Evolutionary conservation across 352 stramenopile species (phyloP).

Genomic region (Pythium biforme): DNA sequence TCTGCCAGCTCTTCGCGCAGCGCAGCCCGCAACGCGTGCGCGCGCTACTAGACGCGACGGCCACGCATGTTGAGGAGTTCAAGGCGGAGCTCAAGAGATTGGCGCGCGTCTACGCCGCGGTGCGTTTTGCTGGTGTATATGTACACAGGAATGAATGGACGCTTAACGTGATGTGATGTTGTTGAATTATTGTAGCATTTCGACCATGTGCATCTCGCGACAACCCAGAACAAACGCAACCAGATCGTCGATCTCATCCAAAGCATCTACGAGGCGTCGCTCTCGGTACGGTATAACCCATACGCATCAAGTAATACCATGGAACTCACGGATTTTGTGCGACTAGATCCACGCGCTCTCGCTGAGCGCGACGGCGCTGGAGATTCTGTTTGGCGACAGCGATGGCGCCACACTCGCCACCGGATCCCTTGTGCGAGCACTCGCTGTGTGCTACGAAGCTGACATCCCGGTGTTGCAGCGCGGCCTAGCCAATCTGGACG

Average conservation of each 20-base stretch:
- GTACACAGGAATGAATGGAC: too few relatives aligned
- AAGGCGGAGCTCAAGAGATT: conserved; percentile 23
- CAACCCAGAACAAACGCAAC: conserved; percentile 28
- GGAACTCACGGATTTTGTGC: background rate
- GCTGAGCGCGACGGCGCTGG: conserved; percentile 17
- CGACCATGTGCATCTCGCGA: conserved; percentile 29
- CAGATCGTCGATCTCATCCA: conserved; percentile 47
- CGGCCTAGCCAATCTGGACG: conserved; percentile 44
- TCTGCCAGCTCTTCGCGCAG: conserved; percentile 52
- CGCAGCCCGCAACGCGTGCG: conserved; percentile 5
- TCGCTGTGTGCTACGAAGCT: conserved; percentile 61
- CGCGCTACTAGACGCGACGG: conserved; percentile 7
- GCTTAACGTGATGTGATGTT: too few relatives aligned
- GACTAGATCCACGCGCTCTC: conserved; percentile 28
- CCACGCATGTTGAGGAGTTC: conserved; percentile 21
- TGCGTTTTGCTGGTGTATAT: conserved; percentile 11
- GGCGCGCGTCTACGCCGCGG: conserved; percentile 34
- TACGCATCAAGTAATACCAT: background rate
- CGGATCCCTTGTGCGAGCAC: conserved; percentile 42
- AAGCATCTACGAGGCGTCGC: conserved; percentile 41
- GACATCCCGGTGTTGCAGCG: conserved; percentile 50
- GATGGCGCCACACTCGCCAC: conserved; percentile 29
- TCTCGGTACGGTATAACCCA: conserved; percentile 32
- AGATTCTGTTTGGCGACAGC: conserved; percentile 33
- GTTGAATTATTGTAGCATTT: conserved; percentile 43